These are phyloP conservation scores for Syzygium malaccense DNA, from an alignment of 441 rosid species.

Conservation along the genomic window DNA sequence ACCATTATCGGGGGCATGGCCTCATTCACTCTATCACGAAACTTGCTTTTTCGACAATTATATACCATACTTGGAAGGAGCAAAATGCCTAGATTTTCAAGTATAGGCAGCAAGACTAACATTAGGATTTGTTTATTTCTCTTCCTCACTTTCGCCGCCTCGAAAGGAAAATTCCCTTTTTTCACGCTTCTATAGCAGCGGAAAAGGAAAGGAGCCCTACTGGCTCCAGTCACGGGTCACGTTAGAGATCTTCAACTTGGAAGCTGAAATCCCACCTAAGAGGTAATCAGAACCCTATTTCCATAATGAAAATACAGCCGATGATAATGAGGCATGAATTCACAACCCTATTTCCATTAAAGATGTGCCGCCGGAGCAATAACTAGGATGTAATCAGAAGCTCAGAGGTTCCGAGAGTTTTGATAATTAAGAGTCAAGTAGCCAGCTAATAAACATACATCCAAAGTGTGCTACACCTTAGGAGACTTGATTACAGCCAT, in stretches of 20 bases:
- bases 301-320: neutral
- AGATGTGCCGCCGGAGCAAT: neutral
- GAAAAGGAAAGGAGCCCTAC: neutral
- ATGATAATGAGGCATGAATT: neutral
- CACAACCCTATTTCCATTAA: neutral
- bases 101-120: neutral
- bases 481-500: neutral
- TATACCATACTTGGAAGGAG: neutral
- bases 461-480: neutral
- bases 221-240: neutral
- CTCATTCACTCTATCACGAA: neutral
- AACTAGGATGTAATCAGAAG: neutral
- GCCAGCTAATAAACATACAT: neutral
- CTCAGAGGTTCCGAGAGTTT: neutral
- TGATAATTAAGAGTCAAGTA: neutral
- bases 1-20: neutral
- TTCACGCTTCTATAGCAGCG: neutral
- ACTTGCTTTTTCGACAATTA: neutral
- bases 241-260: neutral
- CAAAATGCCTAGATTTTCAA: neutral
- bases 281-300: neutral
- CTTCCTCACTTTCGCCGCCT: neutral
- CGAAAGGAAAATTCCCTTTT: neutral
- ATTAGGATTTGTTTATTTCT: neutral
- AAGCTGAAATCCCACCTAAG: neutral